Evolutionary conservation across 2,329 filamentous ascomycete genomes (phyloP).

Genomic region (Fusarium circinatum): DNA sequence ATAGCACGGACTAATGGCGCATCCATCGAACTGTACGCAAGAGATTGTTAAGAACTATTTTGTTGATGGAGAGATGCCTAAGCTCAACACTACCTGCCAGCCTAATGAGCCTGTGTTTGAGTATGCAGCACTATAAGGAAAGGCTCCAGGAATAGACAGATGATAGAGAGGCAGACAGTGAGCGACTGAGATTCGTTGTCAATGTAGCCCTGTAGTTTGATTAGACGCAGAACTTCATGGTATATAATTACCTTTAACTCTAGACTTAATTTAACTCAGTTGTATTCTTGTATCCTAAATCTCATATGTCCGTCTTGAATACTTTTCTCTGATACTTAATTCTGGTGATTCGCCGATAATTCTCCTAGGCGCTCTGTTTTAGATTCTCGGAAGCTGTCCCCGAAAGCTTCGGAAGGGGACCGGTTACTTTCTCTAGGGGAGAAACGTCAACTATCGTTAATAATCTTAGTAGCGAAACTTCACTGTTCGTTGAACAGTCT

Average conservation of each 20-base stretch:
- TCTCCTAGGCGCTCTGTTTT: fast-evolving
- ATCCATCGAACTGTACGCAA: slow-evolving; percentile 2
- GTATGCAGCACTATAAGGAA: not conserved
- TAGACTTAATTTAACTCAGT: not conserved
- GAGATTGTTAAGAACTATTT: not conserved
- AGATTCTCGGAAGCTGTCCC: not conserved
- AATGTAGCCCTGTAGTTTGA: too few relatives aligned
- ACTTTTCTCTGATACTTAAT: too few relatives aligned
- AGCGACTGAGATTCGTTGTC: fast-evolving
- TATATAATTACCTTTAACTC: not conserved
- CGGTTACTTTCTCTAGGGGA: fast-evolving
- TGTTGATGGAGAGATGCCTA: not conserved
- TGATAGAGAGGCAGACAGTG: not conserved
- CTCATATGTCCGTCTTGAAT: fast-evolving
- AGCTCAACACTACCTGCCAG: not conserved
- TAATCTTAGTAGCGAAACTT: fast-evolving
- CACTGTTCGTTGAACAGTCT: too few relatives aligned
- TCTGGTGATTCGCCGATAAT: fast-evolving
- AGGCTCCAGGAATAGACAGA: fast-evolving
- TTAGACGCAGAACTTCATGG: not conserved
- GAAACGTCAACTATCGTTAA: too few relatives aligned
- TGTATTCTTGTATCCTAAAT: fast-evolving
- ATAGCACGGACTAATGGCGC: not conserved
- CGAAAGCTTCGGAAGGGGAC: not conserved
- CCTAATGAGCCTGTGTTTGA: not conserved